Base-by-base conservation (phyloP, 352 stramenopile genomes). In the Globisporangium polare region DNA sequence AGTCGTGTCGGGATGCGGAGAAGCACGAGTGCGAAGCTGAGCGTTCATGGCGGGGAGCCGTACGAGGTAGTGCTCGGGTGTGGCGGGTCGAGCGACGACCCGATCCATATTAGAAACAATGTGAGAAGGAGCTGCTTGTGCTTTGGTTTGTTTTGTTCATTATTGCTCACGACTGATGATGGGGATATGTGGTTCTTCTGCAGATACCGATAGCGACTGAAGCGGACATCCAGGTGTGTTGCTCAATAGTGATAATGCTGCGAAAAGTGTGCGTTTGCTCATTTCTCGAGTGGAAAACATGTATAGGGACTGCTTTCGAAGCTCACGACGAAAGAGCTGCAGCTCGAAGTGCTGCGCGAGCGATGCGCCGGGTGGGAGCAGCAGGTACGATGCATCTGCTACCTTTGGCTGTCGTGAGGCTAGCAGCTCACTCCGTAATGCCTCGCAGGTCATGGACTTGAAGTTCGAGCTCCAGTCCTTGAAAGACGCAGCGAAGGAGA, bases 391-490 rank as follows among this genome's bases (percentile, higher is more conserved):
- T 8, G 15, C 15, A 13, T 8, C n/a, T 8, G 37, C 18, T 49
- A 27, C 6, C 12, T 29, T 31, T 8, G 24, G 18, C 60, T 46
- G 2, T 31, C 22, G 22, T 57, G 53, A 15, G 10, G 33, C 13
- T 8, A 22, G 18, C 12, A 46, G 18, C 17, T 46, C 41, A 46
- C n/a, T 22, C 6, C 12, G 41, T 46, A 60, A 68, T 51, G 53
- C 3, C 15, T 43, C 18, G 4, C 39, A 83, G 68, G 70, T 83
- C 0, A 80, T 83, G 15, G 65, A 79, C 27, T 53, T 83, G 17
- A 83, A 83, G 45, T 83, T 83, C 61, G 75, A 83, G 58, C 39
- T 83, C 4, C 72, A 83, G 49, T 75, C 67, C 4, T 13, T 81
- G 27, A 73, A 73, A 46, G 65, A 80, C 57, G 41, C 58, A 15